Evolutionary conservation across 108 stramenopile genomes (phyloP), one percentile per base, ranked within the genome.

Genomic region (Pseudonitzschia pungens): DNA sequence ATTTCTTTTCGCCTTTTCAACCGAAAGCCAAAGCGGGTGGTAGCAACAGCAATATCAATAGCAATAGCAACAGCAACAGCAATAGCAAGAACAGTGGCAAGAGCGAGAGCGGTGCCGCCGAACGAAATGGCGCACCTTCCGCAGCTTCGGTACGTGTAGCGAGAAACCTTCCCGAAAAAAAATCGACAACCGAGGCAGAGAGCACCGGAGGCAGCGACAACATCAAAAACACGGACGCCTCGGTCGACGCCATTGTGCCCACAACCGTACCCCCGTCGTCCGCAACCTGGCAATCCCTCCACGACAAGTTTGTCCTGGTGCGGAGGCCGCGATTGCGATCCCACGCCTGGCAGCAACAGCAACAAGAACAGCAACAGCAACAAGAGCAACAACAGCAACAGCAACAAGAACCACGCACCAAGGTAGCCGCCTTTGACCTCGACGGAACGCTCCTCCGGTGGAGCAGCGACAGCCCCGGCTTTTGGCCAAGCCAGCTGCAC

Each of bases 371-470:
- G 18, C 28, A 21, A 41, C 69, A 32, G n/a, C 31, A 31, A 7
- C 20, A 32, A 3, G 7, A 36, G 6, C 62, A 57, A 12, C 76
- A n/a, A n/a, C n/a, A 22, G 18, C 28, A 21, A 41, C 69, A 32
- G n/a, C 31, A 31, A 7, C 20, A 32, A 3, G 7, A 36, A 36
- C 62, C 66, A 12, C 76, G 80, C 2, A 70, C 55, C 2, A 89
- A 83, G 71, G 87, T 90, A 20, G 90, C 90, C n/a, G 90, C 87
- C 22, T 84, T 94, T 52, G 93, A 94, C 76, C 60, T 94, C 56
- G 93, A 94, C 71, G 86, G 85, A 40, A 94, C 93, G 10, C 71
- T 94, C 26, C 63, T 89, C 3, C 50, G 79, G 10, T 94, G 89
- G 89, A 65, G 68, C n/a, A 76, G 68, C 24, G 41, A 82, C 0